Evolutionary conservation across 805 yeast species (phyloP).

Genomic region (Wickerhamomyces alni): DNA sequence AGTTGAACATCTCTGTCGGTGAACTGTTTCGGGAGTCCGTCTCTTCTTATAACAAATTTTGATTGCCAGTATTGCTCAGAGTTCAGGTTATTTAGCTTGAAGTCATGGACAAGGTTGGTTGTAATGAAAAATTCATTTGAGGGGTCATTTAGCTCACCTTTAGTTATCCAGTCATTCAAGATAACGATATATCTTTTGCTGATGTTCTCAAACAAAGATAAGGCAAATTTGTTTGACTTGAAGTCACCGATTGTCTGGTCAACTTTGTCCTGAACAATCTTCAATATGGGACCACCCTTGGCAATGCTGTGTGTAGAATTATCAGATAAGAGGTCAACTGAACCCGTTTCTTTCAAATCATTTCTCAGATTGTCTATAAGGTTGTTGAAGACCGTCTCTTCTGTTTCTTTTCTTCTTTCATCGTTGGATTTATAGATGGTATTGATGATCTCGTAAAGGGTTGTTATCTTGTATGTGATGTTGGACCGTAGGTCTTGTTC

Average conservation of each 20-base stretch:
- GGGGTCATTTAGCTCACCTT: constrained; percentile 73
- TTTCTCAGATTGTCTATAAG: constrained; percentile 36
- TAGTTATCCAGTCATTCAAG: constrained; percentile 73
- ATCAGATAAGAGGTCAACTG: constrained; percentile 47
- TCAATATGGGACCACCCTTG: constrained; percentile 74
- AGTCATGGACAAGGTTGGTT: constrained; percentile 19
- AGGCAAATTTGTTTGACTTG: constrained; percentile 45
- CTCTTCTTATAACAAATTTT: constrained; percentile 65
- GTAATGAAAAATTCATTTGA: constrained; percentile 78
- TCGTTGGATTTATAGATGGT: constrained; percentile 43
- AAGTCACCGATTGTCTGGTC: constrained; percentile 61
- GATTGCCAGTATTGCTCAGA: constrained; percentile 69
- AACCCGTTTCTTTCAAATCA: constrained; percentile 34
- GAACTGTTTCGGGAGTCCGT: constrained; percentile 69
- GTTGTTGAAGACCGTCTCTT: constrained; percentile 32
- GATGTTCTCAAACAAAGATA: constrained; percentile 46
- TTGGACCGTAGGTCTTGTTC: constrained; percentile 42
- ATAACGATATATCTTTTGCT: constrained; percentile 58
- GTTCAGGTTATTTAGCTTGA: constrained; percentile 25
- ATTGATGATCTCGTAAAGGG: constrained; percentile 51
- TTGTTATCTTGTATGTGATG: constrained; percentile 37
- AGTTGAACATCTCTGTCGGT: constrained; percentile 44
- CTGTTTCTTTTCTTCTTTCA: constrained; percentile 28
- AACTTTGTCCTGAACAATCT: constrained; percentile 53
- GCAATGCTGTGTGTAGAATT: constrained; percentile 45